A percentile compares a stretch with the other conserved stretches of the same genome.
Conservation (phyloP, 345 rosid species). For the Hibiscus mutabilis region DNA sequence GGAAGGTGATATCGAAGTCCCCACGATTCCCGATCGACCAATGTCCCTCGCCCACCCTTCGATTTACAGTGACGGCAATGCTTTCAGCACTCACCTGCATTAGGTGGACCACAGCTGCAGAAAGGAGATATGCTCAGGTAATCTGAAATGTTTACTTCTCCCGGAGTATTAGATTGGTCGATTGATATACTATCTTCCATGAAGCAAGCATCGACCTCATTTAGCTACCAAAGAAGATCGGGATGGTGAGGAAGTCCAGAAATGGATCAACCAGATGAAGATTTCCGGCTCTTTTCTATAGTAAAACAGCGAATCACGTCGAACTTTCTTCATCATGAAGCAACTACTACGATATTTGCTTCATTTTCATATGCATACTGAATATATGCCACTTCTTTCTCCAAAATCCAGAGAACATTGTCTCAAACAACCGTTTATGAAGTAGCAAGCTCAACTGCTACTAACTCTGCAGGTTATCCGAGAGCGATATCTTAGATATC, state of each 20-base stretch:
- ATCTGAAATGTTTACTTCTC: background rate
- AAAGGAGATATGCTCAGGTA: conserved; percentile 48
- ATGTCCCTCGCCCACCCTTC: conserved; percentile 40
- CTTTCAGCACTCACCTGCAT: conserved; percentile 47
- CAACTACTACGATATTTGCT: no score
- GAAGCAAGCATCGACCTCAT: background rate
- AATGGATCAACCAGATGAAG: background rate
- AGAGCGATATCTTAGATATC: background rate
- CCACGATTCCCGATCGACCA: conserved; percentile 36
- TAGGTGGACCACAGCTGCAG: conserved; percentile 38
- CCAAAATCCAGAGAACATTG: background rate
- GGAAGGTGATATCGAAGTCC: conserved; percentile 87
- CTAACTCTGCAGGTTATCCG: background rate
- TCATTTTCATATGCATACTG: no score
- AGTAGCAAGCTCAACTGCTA: background rate
- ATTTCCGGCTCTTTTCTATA: background rate
- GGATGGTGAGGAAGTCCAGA: background rate
- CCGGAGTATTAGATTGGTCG: background rate
- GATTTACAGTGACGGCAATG: conserved; percentile 18
- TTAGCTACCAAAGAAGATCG: background rate
- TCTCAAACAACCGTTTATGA: background rate
- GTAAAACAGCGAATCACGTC: no score
- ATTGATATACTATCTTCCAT: background rate
- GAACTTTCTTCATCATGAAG: no score
- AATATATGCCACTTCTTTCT: no score